These are phyloP conservation scores for Purpureocillium takamizusanense DNA, from an alignment of 2,329 filamentous ascomycete species.

Conservation along the genomic window DNA sequence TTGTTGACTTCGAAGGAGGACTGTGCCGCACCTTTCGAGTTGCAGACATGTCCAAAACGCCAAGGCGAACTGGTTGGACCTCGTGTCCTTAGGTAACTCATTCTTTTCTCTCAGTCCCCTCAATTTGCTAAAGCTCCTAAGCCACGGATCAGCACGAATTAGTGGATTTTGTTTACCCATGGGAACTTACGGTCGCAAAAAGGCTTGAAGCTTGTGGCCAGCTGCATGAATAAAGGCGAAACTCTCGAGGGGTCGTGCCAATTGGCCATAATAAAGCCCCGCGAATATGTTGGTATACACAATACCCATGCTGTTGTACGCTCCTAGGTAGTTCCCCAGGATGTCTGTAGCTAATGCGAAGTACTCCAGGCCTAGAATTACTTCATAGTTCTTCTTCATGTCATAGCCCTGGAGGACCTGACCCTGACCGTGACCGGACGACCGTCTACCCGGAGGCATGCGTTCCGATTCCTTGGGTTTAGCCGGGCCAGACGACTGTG, in stretches of 20 bases:
- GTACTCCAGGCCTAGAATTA: slow-evolving; percentile 83
- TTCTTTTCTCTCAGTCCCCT: slow-evolving; percentile 27
- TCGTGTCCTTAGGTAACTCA: slow-evolving; percentile 30
- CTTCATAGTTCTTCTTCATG: slow-evolving; percentile 59
- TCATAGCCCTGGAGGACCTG: slow-evolving; percentile 17
- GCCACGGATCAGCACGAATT: no score
- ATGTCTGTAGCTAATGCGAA: slow-evolving; percentile 84
- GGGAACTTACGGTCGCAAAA: slow-evolving; percentile 61
- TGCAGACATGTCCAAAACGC: slow-evolving; percentile 93
- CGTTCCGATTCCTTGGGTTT: slow-evolving; percentile 45
- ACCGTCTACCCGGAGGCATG: slow-evolving; percentile 35
- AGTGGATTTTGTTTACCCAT: no score
- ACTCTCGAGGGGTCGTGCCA: slow-evolving; percentile 81
- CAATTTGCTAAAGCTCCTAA: slow-evolving; percentile 40
- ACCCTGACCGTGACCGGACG: slow-evolving; percentile 37
- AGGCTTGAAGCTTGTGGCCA: slow-evolving; percentile 53
- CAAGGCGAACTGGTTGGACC: slow-evolving; percentile 56
- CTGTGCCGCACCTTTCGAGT: slow-evolving; percentile 61
- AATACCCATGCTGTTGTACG: slow-evolving; percentile 70
- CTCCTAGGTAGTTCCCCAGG: slow-evolving; percentile 72
- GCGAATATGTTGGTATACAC: slow-evolving; percentile 80
- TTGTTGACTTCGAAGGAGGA: not conserved
- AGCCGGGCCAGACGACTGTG: slow-evolving; percentile 39
- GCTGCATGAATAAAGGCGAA: slow-evolving; percentile 53
- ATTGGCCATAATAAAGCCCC: slow-evolving; percentile 80